A percentile compares a stretch with the other conserved stretches of the same genome.
These are phyloP conservation scores for Pythium guiyangense DNA, from an alignment of 352 stramenopile genomes.

Conservation along the genomic window DNA sequence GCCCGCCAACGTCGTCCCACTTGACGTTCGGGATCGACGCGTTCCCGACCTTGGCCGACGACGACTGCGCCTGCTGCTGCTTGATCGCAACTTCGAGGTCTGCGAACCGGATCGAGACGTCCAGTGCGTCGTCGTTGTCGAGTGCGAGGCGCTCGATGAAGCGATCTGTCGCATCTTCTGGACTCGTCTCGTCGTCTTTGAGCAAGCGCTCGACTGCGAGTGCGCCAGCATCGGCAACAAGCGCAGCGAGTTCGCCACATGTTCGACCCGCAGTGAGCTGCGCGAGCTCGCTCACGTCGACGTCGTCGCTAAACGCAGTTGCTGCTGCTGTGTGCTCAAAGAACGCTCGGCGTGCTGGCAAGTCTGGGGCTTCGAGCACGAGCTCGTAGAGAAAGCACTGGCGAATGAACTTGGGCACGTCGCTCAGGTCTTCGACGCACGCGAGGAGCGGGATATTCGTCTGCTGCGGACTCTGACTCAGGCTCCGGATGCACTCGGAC, in stretches of 20 bases:
- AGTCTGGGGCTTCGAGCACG: constrained; percentile 55
- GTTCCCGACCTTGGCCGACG: constrained; percentile 55
- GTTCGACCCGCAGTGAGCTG: constrained; percentile 71
- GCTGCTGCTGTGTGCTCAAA: constrained; percentile 38
- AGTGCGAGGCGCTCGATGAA: constrained; percentile 13
- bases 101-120: constrained; percentile 28
- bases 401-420: constrained; percentile 78
- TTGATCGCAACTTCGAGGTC: constrained; percentile 60
- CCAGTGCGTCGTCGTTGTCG: constrained; percentile 12
- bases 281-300: constrained; percentile 52
- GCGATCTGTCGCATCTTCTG: not conserved
- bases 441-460: constrained; percentile 68
- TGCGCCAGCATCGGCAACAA: constrained; percentile 57
- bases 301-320: constrained; percentile 32
- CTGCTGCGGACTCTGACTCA: constrained; percentile 43
- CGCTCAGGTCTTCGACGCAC: constrained; percentile 69
- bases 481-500: constrained; percentile 53
- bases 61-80: constrained; percentile 62
- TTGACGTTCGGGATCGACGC: constrained; percentile 93
- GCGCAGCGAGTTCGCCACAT: constrained; percentile 62
- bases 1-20: constrained; percentile 97
- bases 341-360: constrained; percentile 45
- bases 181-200: constrained; percentile 6
- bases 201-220: constrained; percentile 46
- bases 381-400: constrained; percentile 82